A percentile compares a stretch with the other conserved stretches of the same genome.
These are phyloP conservation scores for Acacia concinna DNA, from an alignment of 331 rosid species.

Conservation along the genomic window DNA sequence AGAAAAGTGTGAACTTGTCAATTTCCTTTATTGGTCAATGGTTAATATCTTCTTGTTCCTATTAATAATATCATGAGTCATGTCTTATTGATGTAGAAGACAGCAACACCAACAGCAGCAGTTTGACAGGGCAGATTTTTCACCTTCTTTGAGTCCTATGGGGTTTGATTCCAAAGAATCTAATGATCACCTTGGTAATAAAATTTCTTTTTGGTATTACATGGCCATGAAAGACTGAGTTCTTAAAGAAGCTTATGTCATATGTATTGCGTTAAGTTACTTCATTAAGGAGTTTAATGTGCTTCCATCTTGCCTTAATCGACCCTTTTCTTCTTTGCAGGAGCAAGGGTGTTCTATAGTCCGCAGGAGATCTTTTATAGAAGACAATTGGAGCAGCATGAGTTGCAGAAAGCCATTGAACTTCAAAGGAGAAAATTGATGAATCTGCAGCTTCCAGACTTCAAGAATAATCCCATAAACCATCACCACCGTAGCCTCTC, in stretches of 20 bases:
- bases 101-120: conserved; percentile 52
- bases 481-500: conserved; percentile 86
- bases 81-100: conserved; percentile 39
- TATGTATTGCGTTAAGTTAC: conserved; percentile 2
- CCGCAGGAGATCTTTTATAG: conserved; percentile 69
- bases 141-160: conserved; percentile 52
- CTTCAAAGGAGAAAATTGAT: conserved; percentile 78
- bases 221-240: neutral
- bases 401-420: conserved; percentile 79
- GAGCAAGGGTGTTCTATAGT: conserved; percentile 61
- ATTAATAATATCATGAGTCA: conserved; percentile 17
- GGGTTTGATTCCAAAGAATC: conserved; percentile 55
- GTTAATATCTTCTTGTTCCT: conserved; percentile 23
- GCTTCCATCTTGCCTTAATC: conserved; percentile 15
- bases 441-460: conserved; percentile 85
- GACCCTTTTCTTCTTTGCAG: conserved; percentile 39
- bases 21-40: conserved; percentile 8
- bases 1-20: conserved; percentile 54
- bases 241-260: too few relatives aligned
- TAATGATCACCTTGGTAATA: conserved; percentile 53
- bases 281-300: neutral
- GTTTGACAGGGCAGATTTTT: conserved; percentile 52
- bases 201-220: conserved; percentile 26
- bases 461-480: conserved; percentile 55
- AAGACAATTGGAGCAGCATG: conserved; percentile 80